These are phyloP conservation scores for Dendrocalamus latiflorus DNA, from an alignment of 202 grass and related monocot species.

Conservation along the genomic window DNA sequence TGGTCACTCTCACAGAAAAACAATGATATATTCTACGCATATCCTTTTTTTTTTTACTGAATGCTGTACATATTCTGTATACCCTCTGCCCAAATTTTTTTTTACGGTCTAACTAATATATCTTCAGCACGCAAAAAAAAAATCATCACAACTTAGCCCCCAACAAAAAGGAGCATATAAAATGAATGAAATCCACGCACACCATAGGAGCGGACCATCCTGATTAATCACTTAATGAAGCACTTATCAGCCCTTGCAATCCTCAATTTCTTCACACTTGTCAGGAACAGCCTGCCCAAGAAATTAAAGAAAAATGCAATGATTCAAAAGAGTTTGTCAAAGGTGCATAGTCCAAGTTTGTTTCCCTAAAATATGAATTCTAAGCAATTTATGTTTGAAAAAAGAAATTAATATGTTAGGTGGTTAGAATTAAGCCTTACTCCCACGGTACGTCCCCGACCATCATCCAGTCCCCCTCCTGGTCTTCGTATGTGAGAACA, in stretches of 20 bases:
- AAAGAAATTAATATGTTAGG: not conserved
- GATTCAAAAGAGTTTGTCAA: not conserved
- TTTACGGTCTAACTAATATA: not conserved
- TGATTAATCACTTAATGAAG: not conserved
- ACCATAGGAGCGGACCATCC: not conserved
- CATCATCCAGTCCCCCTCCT: conserved; percentile 58
- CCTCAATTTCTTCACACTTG: conserved; percentile 46
- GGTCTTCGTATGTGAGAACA: conserved; percentile 47
- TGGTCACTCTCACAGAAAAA: not conserved
- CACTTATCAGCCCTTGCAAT: conserved; percentile 31
- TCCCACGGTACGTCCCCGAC: conserved; percentile 53
- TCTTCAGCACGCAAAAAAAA: not conserved
- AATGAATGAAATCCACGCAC: not conserved
- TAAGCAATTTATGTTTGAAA: not conserved
- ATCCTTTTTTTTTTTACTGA: not conserved
- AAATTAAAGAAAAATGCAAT: not conserved
- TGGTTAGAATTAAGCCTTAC: conserved; percentile 8
- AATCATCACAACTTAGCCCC: not conserved
- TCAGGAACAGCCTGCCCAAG: conserved; percentile 33
- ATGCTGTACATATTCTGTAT: not conserved
- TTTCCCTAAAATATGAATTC: not conserved
- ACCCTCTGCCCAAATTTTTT: not conserved
- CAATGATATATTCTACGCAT: not conserved
- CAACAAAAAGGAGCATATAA: not conserved
- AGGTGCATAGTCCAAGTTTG: not conserved